Percentiles rank a stretch among this genome's conserved stretches.
phyloP scores from a whole-genome alignment of 2,329 filamentous ascomycete genomes.

The Trichoderma cornu-damae region DNA sequence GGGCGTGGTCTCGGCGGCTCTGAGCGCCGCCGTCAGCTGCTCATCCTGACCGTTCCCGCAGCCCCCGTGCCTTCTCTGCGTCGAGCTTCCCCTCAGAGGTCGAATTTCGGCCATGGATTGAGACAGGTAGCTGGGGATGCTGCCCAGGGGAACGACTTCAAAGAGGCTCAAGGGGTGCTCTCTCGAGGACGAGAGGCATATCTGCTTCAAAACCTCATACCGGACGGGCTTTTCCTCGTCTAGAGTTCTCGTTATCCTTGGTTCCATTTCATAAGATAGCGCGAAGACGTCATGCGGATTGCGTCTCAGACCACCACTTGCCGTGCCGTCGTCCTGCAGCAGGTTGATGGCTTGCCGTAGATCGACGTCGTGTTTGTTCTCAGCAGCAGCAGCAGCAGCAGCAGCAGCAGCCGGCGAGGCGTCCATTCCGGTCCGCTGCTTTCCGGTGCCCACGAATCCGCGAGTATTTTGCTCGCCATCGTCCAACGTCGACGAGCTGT shows the following conservation, averaged over 20 bases:
- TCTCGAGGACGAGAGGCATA: not conserved
- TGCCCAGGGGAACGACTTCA: conserved; percentile 4
- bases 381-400: too few relatives aligned
- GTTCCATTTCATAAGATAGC: not conserved
- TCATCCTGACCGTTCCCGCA: conserved; percentile 12
- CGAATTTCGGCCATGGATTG: conserved; percentile 8
- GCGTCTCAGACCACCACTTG: not conserved
- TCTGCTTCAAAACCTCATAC: conserved; percentile 10
- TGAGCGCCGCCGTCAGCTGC: conserved; percentile 17
- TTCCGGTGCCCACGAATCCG: not conserved
- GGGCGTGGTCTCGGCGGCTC: conserved; percentile 13
- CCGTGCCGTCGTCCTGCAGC: not conserved
- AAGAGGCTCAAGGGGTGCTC: conserved; percentile 10
- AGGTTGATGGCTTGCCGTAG: not conserved
- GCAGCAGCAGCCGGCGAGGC: not conserved
- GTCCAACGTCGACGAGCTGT: conserved; percentile 2
- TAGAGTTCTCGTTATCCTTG: not conserved
- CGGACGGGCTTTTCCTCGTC: not conserved
- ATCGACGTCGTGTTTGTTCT: not conserved
- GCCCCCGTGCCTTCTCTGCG: not conserved
- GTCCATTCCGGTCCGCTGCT: not conserved
- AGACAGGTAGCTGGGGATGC: not conserved
- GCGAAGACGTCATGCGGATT: not conserved
- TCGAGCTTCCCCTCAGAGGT: not conserved
- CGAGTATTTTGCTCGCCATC: not conserved